Evolutionary conservation across 192 early-diverging fungal species (phyloP).

Genomic region (Thoreauomyces humboldtii): DNA sequence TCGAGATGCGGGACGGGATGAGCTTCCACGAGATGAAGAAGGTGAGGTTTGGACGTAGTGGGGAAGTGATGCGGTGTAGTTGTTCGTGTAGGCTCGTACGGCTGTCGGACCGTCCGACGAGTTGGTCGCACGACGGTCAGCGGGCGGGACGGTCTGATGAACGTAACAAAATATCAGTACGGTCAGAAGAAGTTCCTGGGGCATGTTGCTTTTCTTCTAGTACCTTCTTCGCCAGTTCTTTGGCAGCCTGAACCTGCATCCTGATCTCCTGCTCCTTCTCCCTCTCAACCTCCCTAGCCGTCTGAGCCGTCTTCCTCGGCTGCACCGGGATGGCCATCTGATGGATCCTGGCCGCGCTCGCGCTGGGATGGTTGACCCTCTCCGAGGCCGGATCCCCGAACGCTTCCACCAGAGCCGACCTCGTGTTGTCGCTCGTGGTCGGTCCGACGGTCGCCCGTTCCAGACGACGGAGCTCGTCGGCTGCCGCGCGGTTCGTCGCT

Average conservation of each 20-base stretch:
- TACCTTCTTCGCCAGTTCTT: slow-evolving; percentile 16
- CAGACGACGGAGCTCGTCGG: not conserved
- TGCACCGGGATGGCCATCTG: slow-evolving; percentile 37
- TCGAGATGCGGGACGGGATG: not conserved
- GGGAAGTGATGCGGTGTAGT: not conserved
- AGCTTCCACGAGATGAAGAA: too few species aligned
- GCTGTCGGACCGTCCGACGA: not conserved
- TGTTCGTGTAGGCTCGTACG: not conserved
- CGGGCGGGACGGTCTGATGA: not conserved
- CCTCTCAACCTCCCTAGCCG: not conserved
- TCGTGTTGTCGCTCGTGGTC: not conserved
- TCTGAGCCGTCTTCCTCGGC: slow-evolving; percentile 27
- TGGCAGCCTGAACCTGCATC: not conserved
- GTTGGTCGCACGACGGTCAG: not conserved
- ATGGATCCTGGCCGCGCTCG: slow-evolving; percentile 3
- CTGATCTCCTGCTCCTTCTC: slow-evolving; percentile 3
- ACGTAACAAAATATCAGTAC: not conserved
- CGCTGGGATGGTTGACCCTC: slow-evolving; percentile 6
- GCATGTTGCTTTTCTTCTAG: not conserved
- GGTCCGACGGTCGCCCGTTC: not conserved
- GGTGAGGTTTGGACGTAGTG: not conserved
- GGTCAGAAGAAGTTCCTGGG: not conserved
- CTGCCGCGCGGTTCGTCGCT: too few species aligned
- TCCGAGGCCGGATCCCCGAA: not conserved
- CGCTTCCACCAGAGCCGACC: not conserved